These are phyloP conservation scores for Paspalum vaginatum DNA, from an alignment of 176 grass and related monocot genomes.

Conservation along the genomic window DNA sequence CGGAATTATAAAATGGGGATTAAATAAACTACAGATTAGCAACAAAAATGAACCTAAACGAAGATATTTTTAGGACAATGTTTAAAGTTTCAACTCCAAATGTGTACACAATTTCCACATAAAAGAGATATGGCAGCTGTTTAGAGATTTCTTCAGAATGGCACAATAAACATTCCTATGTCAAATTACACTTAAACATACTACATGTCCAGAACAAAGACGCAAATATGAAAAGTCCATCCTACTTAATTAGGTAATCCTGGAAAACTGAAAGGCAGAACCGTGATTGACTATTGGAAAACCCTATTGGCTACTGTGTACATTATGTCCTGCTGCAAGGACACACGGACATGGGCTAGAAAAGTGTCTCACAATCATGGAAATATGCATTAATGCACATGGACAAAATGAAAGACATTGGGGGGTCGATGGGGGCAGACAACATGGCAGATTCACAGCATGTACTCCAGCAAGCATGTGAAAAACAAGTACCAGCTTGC, in stretches of 20 bases:
- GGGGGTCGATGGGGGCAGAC: conserved; percentile 20
- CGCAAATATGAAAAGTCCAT: conserved; percentile 27
- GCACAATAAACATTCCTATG: conserved; percentile 19
- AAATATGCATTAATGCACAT: conserved; percentile 45
- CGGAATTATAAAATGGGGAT: not conserved
- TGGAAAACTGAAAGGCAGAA: conserved; percentile 7
- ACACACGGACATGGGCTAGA: conserved; percentile 31
- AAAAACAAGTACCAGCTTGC: conserved; percentile 36
- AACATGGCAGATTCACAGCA: conserved; percentile 45
- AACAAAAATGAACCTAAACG: conserved; percentile 25
- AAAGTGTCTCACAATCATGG: conserved; percentile 35
- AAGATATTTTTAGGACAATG: conserved; percentile 26
- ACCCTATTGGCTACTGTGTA: conserved; percentile 13
- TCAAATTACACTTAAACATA: conserved; percentile 23
- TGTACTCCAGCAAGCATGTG: conserved; percentile 46
- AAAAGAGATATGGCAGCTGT: conserved; percentile 6
- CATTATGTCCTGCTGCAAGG: conserved; percentile 35
- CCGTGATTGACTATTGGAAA: conserved; percentile 24
- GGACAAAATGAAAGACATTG: conserved; percentile 30
- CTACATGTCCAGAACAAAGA: conserved; percentile 16
- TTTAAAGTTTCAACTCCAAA: conserved; percentile 14
- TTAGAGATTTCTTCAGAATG: conserved; percentile 29
- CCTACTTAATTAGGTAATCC: conserved; percentile 28
- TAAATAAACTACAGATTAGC: not conserved
- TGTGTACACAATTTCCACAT: not conserved